These are phyloP conservation scores for Ceratonia siliqua DNA, from an alignment of 306 rosid species.

Conservation along the genomic window DNA sequence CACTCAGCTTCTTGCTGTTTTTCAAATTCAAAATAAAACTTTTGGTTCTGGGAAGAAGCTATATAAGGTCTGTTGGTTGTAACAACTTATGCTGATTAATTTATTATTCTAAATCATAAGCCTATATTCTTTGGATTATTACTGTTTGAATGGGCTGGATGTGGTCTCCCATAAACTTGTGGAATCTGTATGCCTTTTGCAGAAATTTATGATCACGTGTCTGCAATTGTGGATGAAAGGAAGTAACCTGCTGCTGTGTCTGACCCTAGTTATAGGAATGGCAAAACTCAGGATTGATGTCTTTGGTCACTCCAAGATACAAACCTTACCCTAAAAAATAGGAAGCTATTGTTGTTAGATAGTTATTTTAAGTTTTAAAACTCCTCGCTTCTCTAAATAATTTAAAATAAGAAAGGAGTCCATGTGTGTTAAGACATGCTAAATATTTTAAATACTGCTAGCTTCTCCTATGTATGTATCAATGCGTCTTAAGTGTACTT, in stretches of 20 bases:
- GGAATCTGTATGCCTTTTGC: constrained; percentile 10
- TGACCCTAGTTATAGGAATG: constrained; percentile 13
- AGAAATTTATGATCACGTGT: neutral
- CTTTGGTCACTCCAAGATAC: neutral
- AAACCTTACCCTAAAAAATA: neutral
- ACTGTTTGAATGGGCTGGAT: neutral
- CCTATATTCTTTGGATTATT: constrained; percentile 20
- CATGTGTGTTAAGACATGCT: neutral
- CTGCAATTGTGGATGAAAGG: constrained; percentile 1
- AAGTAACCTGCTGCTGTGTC: constrained; percentile 5
- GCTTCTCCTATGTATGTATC: neutral
- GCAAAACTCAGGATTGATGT: neutral
- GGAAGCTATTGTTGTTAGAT: neutral
- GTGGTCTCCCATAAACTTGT: constrained; percentile 17
- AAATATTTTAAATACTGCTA: neutral
- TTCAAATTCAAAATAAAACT: constrained; percentile 79
- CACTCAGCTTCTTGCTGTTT: constrained; percentile 70
- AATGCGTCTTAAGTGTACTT: neutral
- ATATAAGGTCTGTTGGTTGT: constrained; percentile 52
- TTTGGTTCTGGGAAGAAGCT: constrained; percentile 54
- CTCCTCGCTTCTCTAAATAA: neutral
- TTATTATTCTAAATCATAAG: neutral
- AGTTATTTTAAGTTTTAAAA: neutral
- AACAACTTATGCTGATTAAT: constrained; percentile 7
- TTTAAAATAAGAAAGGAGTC: neutral